Conservation (phyloP, 2,329 filamentous ascomycete genomes). For the Rugonectria rugulosa region DNA sequence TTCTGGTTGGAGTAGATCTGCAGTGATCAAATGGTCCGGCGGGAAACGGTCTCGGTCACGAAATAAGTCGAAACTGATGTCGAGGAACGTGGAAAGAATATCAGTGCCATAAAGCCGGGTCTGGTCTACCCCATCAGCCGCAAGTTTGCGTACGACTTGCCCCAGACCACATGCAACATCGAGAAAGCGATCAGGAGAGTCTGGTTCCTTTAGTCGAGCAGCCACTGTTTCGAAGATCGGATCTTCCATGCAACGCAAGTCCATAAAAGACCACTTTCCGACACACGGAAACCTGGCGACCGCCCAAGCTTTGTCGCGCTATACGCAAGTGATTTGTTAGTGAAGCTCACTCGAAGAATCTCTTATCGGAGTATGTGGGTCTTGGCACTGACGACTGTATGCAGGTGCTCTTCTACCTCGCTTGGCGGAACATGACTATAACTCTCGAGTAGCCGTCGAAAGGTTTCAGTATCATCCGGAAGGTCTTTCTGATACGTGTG, state of each 20-base stretch:
- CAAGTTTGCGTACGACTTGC: constrained; percentile 1
- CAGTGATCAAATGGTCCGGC: not conserved
- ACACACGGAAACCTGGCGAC: not conserved
- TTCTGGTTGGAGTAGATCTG: not conserved
- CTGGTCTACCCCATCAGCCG: not conserved
- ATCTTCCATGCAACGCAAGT: not conserved
- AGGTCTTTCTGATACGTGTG: not conserved
- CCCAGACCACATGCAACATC: constrained; percentile 11
- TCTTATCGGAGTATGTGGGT: not conserved
- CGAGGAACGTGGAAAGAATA: not conserved
- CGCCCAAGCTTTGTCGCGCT: constrained; percentile 8
- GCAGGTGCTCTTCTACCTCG: constrained; percentile 6
- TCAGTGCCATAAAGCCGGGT: constrained; percentile 1
- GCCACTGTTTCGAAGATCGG: not conserved
- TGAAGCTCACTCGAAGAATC: not conserved
- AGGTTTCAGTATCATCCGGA: not conserved
- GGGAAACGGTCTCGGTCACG: not conserved
- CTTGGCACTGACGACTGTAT: not conserved
- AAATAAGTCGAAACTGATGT: constrained; percentile 6
- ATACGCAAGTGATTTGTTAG: not conserved
- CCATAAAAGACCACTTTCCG: constrained; percentile 10
- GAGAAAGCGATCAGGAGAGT: not conserved
- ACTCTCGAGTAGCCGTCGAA: not conserved
- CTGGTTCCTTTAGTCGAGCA: not conserved
- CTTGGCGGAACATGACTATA: not conserved